Base-by-base conservation (phyloP, 1,139 yeast species). In the Candida gigantensis region DNA sequence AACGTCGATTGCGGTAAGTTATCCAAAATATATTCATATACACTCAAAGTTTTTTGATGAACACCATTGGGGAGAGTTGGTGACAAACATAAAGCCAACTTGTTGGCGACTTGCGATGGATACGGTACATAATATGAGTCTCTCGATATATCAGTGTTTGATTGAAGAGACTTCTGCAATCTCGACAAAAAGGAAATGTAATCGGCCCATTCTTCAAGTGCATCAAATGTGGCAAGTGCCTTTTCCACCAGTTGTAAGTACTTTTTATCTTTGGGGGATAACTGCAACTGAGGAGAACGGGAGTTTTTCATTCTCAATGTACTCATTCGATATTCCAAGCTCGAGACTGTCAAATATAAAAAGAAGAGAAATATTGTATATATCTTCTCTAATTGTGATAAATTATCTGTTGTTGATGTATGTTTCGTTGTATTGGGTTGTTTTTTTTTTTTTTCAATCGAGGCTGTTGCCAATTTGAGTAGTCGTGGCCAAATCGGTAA, bases 181-280 rank as follows among this genome's bases (percentile, higher is more conserved):
- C 85, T 78, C 1, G 92, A 81, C 31, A 94, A 67, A 56, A 88
- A 89, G 14, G 97, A 84, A 41, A 92, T 92, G 58, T 90, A 89
- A 56, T 92, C 98, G n/a, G 98, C 97, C 98, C 98, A 92, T 65
- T 90, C 97, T 28, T 81, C 84, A 2, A 89, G 82, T n/a, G 81
- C 60, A 39, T 87, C 96, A 64, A 92, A 92, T n/a, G 81, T 68
- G 6, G 77, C 69, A 18, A 92, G 65, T 0, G 94, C 89, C 45
- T 83, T 79, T 41, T 86, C 95, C 5, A 89, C 76, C 44, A 71
- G 78, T 20, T 79, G 72, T 17, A 70, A 64, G 53, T 82, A 84
- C 45, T 85, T 79, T 58, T 79, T 84, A 54, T 84, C 89, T 50
- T 79, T 83, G 2, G 88, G 58, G 25, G 70, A 55, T 41, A 51